A percentile compares a stretch with the other conserved stretches of the same genome.
Conservation (phyloP, 2,329 filamentous ascomycete genomes). For the Macrophomina tecta region DNA sequence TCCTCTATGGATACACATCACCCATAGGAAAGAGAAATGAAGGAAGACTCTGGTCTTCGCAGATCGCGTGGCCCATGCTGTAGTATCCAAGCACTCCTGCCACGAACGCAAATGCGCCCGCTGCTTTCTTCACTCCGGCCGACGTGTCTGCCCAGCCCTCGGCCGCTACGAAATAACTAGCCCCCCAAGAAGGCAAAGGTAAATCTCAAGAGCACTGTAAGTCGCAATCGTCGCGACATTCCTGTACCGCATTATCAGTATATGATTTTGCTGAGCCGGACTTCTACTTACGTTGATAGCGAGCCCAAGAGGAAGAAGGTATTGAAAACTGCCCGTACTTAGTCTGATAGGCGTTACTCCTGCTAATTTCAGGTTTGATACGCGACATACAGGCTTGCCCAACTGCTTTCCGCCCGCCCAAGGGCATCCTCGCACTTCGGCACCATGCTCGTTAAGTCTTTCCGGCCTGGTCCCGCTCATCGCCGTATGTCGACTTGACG, state of each 20-base stretch:
- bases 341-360: constrained; percentile 39
- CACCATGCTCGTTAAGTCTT: background rate
- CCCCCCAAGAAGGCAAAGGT: constrained; percentile 52
- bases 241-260: background rate
- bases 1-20: background rate
- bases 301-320: constrained; percentile 56
- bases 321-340: constrained; percentile 56
- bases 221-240: constrained; percentile 57
- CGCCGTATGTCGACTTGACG: constrained; percentile 22
- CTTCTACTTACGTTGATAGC: constrained; percentile 39
- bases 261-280: too few species aligned
- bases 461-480: constrained; percentile 3
- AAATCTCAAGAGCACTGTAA: constrained; percentile 54
- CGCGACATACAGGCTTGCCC: constrained; percentile 11
- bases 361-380: too few species aligned
- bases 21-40: constrained; percentile 5
- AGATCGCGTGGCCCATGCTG: constrained; percentile 15
- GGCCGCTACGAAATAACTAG: constrained; percentile 54
- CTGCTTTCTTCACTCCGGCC: constrained; percentile 50
- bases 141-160: constrained; percentile 47
- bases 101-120: constrained; percentile 55
- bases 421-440: background rate
- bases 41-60: background rate
- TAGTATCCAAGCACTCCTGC: constrained; percentile 52
- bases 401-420: background rate